Base-by-base conservation (phyloP, 2,329 filamentous ascomycete species). In the Cercospora sp. region DNA sequence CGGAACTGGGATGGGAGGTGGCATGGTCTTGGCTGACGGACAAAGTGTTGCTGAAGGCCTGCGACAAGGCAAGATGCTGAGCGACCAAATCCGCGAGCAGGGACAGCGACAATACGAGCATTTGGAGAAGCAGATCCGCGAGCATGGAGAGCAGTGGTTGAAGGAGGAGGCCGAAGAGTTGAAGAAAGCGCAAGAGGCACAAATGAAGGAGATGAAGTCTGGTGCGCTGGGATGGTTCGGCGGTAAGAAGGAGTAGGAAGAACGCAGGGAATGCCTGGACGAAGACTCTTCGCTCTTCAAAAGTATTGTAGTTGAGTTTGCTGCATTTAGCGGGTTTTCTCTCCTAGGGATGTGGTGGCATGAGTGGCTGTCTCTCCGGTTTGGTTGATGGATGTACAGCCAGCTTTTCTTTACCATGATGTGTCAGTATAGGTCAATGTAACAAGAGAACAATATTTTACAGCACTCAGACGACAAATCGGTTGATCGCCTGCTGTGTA, bases 81-180 rank as follows among this genome's bases (percentile, higher is more conserved):
- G 94, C 81, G 95, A 99, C 78, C 90, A 97, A 79, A 93, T 95
- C 61, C 89, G 95, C 60, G 95, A 99, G 82, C 88, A 93, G 60
- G 95, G 95, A 36, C 91, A 94, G 82, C 90, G 90, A 79, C 91
- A 94, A 80, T 99, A 98, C 81, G 88, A 97, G 83, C 82, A 90
- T 73, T 86, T 98, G 70, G 94, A 98, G 80, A 90, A 90, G 81
- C 91, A 97, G 82, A 97, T 99, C 75, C 87, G 91, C 58, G 91
- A 96, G 80, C 95, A 98, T 78, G 95, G 94, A 63, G 93, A 94
- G 79, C 93, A 94, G 82, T 97, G 94, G 92, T 85, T 99, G 74
- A 94, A 94, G 84, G 94, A 98, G 80, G 94, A 97, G 85, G 91
- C 91, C 53, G 90, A 90, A 60, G 88, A 92, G 78, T 90, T 94